Evolutionary conservation across 345 rosid genomes (phyloP), one percentile per base, ranked within the genome.

Genomic region (Moricandia arvensis): DNA sequence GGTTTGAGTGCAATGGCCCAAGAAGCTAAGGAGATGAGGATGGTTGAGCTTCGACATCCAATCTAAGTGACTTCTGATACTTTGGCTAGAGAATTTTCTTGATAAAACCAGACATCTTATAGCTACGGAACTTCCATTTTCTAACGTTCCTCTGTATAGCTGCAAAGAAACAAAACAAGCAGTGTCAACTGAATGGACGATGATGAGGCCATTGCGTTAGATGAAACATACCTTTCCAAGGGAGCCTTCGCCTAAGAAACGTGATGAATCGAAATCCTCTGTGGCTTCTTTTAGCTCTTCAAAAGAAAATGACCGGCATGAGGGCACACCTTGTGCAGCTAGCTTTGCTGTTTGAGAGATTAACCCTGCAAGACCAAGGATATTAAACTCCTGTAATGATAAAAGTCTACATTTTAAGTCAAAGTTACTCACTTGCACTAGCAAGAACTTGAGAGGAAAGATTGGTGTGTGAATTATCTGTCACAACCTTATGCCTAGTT

Each of bases 251-350:
- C 96, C 88, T 69, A 95, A 79, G 64, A 87, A 87, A 65, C 86
- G 76, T 12, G 87, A 83, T 37, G 93, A 82, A 82, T 83, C 77
- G 7, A 95, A 95, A 77, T 89, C 80, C 3, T 86, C 80, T 59
- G 99, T 90, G 66, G 94, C 96, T 76, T 92, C 97, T 79, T 82
- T 88, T 77, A 95, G 76, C 81, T 95, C 97, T 82, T 88, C 97
- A 72, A 87, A 76, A 31, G 87, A 66, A 84, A 88, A 92, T 8
- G 72, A 77, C 18, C 86, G 85, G 71, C 82, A 85, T 16, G 71
- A 51, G 3, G 93, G 83, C 31, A 76, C 62, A 37, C 90, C 90
- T 68, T 89, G 97, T 66, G 87, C 74, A 69, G 88, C 91, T 59
- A 88, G 82, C 86, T 87, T 90, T 31, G 83, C 83, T 63, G 87